phyloP scores from a whole-genome alignment of 257 asterid genomes.

The Solanum chiquidenum region DNA sequence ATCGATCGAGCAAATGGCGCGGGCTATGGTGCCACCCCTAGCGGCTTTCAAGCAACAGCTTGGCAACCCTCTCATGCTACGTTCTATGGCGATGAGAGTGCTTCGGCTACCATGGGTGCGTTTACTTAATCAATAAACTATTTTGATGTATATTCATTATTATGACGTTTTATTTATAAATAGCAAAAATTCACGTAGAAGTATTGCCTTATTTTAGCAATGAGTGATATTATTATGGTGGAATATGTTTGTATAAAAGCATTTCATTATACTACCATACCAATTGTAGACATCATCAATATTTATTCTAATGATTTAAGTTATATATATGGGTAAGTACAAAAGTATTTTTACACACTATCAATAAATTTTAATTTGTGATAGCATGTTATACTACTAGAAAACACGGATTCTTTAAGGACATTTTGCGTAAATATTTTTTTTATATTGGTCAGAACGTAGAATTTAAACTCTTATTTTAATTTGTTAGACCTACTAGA shows the following conservation, averaged over 20 bases:
- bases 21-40: constrained; percentile 13
- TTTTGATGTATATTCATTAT: background rate
- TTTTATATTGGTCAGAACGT: background rate
- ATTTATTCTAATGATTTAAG: background rate
- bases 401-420: too few relatives aligned
- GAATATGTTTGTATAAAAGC: background rate
- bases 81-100: constrained; percentile 61
- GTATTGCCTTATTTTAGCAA: background rate
- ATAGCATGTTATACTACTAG: background rate
- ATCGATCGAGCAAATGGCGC: constrained; percentile 13
- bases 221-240: background rate
- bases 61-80: constrained; percentile 59
- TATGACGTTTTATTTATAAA: background rate
- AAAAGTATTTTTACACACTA: background rate
- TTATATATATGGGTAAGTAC: background rate
- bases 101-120: constrained; percentile 50
- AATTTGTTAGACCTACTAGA: background rate
- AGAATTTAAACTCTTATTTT: background rate
- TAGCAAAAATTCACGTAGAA: background rate
- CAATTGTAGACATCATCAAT: background rate
- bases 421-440: background rate
- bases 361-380: background rate
- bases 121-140: background rate
- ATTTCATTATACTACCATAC: background rate
- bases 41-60: constrained; percentile 17